phyloP scores from a whole-genome alignment of 2,329 filamentous ascomycete species.

The Parastagonospora nodorum region DNA sequence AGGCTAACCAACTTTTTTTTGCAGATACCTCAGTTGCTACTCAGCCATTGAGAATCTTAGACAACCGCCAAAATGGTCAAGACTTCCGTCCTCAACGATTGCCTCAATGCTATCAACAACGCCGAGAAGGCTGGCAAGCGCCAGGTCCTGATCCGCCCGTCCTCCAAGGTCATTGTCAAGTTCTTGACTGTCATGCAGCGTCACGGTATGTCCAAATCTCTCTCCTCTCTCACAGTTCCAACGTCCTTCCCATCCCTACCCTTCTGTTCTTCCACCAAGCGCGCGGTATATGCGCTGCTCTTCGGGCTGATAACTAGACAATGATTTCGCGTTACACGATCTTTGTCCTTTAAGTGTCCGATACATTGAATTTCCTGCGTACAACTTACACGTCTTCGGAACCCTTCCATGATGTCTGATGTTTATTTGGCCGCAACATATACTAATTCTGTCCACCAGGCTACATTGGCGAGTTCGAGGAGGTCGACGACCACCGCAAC shows the following conservation, averaged over 20 bases:
- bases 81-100: slow-evolving; percentile 99
- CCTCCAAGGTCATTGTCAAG: slow-evolving; percentile 99
- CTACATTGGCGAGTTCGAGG: slow-evolving; percentile 99
- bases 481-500: slow-evolving; percentile 98
- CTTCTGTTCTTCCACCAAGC: slow-evolving; percentile 12
- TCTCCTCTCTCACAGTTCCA: too few relatives aligned
- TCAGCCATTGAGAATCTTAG: slow-evolving; percentile 80
- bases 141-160: slow-evolving; percentile 96
- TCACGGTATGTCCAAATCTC: slow-evolving; percentile 76
- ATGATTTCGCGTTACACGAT: slow-evolving; percentile 85
- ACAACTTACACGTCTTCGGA: slow-evolving; percentile 98
- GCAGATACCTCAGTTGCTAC: slow-evolving; percentile 66
- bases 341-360: slow-evolving; percentile 99
- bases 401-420: slow-evolving; percentile 74
- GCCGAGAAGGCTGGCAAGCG: slow-evolving; percentile 99
- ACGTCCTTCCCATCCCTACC: too few relatives aligned
- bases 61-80: slow-evolving; percentile 90
- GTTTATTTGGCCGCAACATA: slow-evolving; percentile 96
- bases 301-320: slow-evolving; percentile 99
- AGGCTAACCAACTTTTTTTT: slow-evolving; percentile 58
- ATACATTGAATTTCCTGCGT: slow-evolving; percentile 80
- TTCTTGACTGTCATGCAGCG: slow-evolving; percentile 99
- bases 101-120: slow-evolving; percentile 99
- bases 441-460: slow-evolving; percentile 71
- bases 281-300: slow-evolving; percentile 34